phyloP scores from a whole-genome alignment of 768 basidiomycete species.

The Russula sp. region DNA sequence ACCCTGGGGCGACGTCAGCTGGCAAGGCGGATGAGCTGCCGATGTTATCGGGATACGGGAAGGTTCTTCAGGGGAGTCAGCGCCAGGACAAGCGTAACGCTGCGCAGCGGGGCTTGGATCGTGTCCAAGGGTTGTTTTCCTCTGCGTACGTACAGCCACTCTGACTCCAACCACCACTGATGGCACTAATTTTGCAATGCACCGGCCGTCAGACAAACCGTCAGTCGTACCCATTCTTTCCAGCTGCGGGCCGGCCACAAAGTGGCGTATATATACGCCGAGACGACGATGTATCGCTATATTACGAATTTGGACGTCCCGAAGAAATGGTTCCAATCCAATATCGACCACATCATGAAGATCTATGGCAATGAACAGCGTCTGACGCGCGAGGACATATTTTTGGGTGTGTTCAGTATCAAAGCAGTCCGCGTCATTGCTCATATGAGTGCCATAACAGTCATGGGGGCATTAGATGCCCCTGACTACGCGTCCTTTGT shows the following conservation, averaged over 20 bases:
- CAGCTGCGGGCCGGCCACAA: conserved; percentile 59
- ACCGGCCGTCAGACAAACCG: conserved; percentile 32
- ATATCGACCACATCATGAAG: conserved; percentile 56
- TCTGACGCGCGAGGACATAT: conserved; percentile 32
- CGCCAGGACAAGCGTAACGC: conserved; percentile 52
- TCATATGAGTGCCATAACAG: conserved; percentile 24
- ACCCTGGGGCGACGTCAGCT: conserved; percentile 41
- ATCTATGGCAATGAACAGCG: conserved; percentile 38
- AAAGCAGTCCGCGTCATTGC: conserved; percentile 6
- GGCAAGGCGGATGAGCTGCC: conserved; percentile 42
- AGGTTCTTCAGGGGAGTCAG: conserved; percentile 40
- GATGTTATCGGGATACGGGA: conserved; percentile 58
- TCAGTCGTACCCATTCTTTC: conserved; percentile 48
- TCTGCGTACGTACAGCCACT: conserved; percentile 14
- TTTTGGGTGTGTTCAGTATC: conserved; percentile 28
- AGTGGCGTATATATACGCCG: conserved; percentile 58
- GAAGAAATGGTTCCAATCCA: conserved; percentile 65
- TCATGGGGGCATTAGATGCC: conserved; percentile 65
- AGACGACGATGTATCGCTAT: conserved; percentile 62
- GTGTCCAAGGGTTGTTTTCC: conserved; percentile 40
- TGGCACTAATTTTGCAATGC: not conserved
- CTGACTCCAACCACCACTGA: not conserved
- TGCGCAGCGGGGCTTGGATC: conserved; percentile 51
- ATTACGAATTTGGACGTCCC: conserved; percentile 56
- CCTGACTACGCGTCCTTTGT: conserved; percentile 71